Conservation (phyloP, 371 early-diverging fungal species). For the Dinochytrium kinnereticum region DNA sequence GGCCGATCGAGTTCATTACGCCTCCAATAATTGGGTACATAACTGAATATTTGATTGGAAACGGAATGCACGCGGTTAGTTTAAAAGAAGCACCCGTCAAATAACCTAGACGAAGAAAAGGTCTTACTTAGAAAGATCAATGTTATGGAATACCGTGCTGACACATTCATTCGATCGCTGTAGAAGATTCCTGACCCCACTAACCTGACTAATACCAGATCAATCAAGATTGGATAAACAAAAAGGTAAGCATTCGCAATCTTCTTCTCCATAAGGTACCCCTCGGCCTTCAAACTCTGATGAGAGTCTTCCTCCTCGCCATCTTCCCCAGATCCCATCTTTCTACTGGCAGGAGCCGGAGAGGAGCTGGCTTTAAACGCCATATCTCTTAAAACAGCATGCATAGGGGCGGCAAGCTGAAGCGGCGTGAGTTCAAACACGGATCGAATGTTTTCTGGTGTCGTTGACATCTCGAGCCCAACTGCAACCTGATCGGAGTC, state of each 20-base stretch:
- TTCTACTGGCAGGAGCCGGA: neutral
- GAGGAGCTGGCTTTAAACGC: neutral
- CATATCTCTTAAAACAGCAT: constrained; percentile 11
- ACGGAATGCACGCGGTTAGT: neutral
- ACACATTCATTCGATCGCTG: constrained; percentile 25
- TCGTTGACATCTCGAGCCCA: constrained; percentile 43
- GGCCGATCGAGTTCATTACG: constrained; percentile 45
- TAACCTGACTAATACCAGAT: constrained; percentile 27
- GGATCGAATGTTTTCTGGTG: constrained; percentile 30
- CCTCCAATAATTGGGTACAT: constrained; percentile 44
- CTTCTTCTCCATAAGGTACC: constrained; percentile 16
- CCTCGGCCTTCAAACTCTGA: constrained; percentile 14
- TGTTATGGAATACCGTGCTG: constrained; percentile 6
- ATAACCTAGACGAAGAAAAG: neutral
- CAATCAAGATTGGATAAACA: constrained; percentile 44
- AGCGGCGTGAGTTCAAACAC: constrained; percentile 32
- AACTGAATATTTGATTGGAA: too few species aligned
- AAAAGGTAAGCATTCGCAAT: constrained; percentile 40
- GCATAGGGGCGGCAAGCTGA: constrained; percentile 29
- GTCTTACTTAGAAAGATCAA: constrained; percentile 30
- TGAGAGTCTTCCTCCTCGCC: neutral
- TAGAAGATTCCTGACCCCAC: constrained; percentile 43
- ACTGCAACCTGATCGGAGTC: constrained; percentile 48
- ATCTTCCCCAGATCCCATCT: neutral
- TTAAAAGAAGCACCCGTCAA: neutral